These are phyloP conservation scores for Pythium chondricola DNA, from an alignment of 352 stramenopile genomes.

Conservation along the genomic window DNA sequence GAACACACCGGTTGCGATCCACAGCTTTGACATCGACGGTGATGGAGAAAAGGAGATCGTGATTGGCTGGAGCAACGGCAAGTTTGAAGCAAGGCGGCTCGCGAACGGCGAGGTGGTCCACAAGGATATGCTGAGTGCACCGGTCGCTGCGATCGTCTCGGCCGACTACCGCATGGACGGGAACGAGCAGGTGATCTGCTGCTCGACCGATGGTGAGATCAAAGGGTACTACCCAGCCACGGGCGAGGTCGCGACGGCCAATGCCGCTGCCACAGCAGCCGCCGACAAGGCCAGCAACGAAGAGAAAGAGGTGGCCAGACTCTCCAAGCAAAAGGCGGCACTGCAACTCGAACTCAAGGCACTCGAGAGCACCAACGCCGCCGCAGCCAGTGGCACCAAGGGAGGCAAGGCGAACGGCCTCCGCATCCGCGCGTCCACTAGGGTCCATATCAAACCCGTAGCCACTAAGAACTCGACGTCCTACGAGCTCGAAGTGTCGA, in stretches of 20 bases:
- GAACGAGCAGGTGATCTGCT: slow-evolving; percentile 87
- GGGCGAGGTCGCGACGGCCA: slow-evolving; percentile 26
- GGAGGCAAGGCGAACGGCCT: slow-evolving; percentile 28
- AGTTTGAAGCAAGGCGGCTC: slow-evolving; percentile 68
- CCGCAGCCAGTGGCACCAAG: slow-evolving; percentile 22
- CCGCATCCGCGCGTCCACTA: slow-evolving; percentile 47
- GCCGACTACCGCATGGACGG: slow-evolving; percentile 88
- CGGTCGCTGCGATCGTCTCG: slow-evolving; percentile 62
- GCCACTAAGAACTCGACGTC: slow-evolving; percentile 42
- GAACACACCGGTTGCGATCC: slow-evolving; percentile 71
- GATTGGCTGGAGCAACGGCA: slow-evolving; percentile 89
- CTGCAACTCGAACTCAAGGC: slow-evolving; percentile 75
- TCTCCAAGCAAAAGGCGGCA: slow-evolving; percentile 74
- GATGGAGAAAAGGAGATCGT: slow-evolving; percentile 87
- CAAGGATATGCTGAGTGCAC: slow-evolving; percentile 63
- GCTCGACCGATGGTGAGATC: slow-evolving; percentile 71
- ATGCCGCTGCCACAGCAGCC: slow-evolving; percentile 13
- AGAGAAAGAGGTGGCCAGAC: slow-evolving; percentile 72
- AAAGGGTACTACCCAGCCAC: slow-evolving; percentile 53
- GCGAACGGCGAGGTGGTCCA: slow-evolving; percentile 83
- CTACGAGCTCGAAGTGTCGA: slow-evolving; percentile 80
- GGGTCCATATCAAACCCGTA: slow-evolving; percentile 49
- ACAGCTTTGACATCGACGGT: slow-evolving; percentile 87
- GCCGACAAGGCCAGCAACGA: slow-evolving; percentile 44
- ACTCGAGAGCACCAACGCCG: slow-evolving; percentile 43